Percentiles rank a stretch among this genome's conserved stretches.
Conservation (phyloP, 2,329 filamentous ascomycete species). For the Monilinia vaccinii-corymbosi region DNA sequence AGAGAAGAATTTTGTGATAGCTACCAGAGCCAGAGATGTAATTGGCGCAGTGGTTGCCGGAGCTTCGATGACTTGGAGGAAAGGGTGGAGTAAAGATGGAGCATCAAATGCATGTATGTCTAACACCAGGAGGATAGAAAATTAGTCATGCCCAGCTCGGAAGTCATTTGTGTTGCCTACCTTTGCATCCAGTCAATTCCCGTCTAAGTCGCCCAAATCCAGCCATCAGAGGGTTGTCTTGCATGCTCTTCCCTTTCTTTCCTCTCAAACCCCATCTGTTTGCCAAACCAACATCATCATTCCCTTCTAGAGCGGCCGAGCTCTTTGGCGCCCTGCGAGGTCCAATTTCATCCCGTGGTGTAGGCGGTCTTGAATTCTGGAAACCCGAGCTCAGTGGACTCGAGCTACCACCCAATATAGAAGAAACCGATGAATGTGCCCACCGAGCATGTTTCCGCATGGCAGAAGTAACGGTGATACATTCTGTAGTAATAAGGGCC, state of each 20-base stretch:
- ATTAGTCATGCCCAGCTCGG: background rate
- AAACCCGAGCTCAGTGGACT: constrained; percentile 32
- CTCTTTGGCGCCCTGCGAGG: constrained; percentile 19
- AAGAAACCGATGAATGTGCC: constrained; percentile 90
- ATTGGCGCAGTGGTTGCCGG: constrained; percentile 95
- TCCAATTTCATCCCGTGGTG: constrained; percentile 24
- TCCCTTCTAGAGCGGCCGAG: constrained; percentile 32
- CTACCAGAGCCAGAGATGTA: constrained; percentile 85
- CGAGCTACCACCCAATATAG: constrained; percentile 73
- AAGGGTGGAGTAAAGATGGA: constrained; percentile 80
- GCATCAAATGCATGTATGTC: constrained; percentile 87
- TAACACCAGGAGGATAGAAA: constrained; percentile 32
- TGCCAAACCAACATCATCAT: constrained; percentile 50
- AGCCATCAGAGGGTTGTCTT: constrained; percentile 93
- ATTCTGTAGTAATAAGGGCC: constrained; percentile 93
- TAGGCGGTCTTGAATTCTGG: constrained; percentile 39
- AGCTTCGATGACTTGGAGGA: constrained; percentile 91
- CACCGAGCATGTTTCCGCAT: constrained; percentile 97
- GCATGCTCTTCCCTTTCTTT: constrained; percentile 93
- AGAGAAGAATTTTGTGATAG: constrained; percentile 91
- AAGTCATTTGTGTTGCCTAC: constrained; percentile 35
- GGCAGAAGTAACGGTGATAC: constrained; percentile 93
- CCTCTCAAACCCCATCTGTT: constrained; percentile 90
- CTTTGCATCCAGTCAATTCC: constrained; percentile 78
- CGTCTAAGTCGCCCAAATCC: constrained; percentile 84